Conservation (phyloP, 2,329 filamentous ascomycete species). For the Fusarium oxysporum region DNA sequence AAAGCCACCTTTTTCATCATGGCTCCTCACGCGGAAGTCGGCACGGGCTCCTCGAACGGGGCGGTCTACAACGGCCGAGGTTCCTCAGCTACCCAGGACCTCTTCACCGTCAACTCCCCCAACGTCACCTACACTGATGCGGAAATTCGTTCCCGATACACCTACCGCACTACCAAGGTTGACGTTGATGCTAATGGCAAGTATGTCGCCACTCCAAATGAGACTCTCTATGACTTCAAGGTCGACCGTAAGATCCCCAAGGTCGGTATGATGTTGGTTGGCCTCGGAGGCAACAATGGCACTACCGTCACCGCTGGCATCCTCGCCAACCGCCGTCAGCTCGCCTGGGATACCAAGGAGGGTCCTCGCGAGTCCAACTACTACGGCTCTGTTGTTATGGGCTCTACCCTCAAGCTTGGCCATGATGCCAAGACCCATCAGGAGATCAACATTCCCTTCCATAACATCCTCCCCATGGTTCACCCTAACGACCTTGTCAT, state of each 20-base stretch:
- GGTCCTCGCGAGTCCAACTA: slow-evolving; percentile 90
- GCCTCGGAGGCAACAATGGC: slow-evolving; percentile 98
- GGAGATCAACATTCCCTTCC: slow-evolving; percentile 97
- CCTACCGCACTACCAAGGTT: slow-evolving; percentile 93
- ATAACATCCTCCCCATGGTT: slow-evolving; percentile 93
- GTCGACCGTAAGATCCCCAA: slow-evolving; percentile 93
- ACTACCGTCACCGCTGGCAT: slow-evolving; percentile 97
- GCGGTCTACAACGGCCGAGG: slow-evolving; percentile 62
- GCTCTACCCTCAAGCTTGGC: slow-evolving; percentile 96
- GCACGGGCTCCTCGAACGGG: slow-evolving; percentile 68
- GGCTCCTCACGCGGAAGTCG: slow-evolving; percentile 88
- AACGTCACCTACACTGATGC: slow-evolving; percentile 91
- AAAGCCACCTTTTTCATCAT: slow-evolving; percentile 66
- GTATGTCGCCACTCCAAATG: slow-evolving; percentile 85
- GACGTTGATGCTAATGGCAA: slow-evolving; percentile 77
- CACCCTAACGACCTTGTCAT: slow-evolving; percentile 96
- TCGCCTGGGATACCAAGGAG: slow-evolving; percentile 95
- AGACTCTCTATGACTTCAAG: slow-evolving; percentile 97
- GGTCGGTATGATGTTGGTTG: slow-evolving; percentile 96
- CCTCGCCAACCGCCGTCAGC: slow-evolving; percentile 88
- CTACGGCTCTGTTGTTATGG: slow-evolving; percentile 98
- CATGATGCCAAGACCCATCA: slow-evolving; percentile 83
- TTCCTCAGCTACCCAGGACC: slow-evolving; percentile 63
- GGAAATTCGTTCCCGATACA: slow-evolving; percentile 93
- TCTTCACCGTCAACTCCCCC: slow-evolving; percentile 90